Evolutionary conservation across 768 basidiomycete species (phyloP), one percentile per base, ranked within the genome.

Genomic region (Lactifluus echinatus): DNA sequence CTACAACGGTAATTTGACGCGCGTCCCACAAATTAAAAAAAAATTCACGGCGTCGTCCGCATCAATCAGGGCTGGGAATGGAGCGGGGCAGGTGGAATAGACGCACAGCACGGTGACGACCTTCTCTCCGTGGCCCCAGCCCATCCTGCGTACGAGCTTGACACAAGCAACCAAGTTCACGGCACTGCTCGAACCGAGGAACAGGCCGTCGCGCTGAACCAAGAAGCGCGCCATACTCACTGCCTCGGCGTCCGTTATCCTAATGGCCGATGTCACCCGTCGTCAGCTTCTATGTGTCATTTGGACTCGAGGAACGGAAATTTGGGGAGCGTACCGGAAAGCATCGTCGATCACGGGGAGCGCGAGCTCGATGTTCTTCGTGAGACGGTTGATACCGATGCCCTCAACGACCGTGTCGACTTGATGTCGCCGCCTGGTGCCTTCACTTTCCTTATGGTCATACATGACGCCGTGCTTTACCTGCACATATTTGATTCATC

Each of bases 381-480:
- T 97, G 62, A 95, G 70, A 54, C 96, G 77, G 71, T 98, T 98
- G 73, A 97, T 89, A 15, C 93, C 94, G 44, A 93, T 91, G 57
- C 90, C 89, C 72, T 92, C 90, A n/a, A 96, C 92, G 17, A 96
- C 83, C 0, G 93, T 95, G 66, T 98, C 95, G 14, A 97, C 92
- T 70, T 95, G 93, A 67, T 95, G 90, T 56, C 95, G 75, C 65
- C 96, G 72, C 66, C 90, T 93, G 8, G 85, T 95, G 5, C 96
- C 95, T 72, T 99, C 95, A 39, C 83, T 84, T 74, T 99, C 95
- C 61, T 80, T 89, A n/a, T 71, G 75, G 67, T 95, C 89, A 66
- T 85, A 99, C 93, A 99, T 91, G 7, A 97, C 96, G 4, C 92
- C 93, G 62, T 85, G 80, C 72, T 89, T 91, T 52, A 96, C 81